Percentiles rank a stretch among this genome's conserved stretches.
These are phyloP conservation scores for Verticillium longisporum DNA, from an alignment of 2,329 filamentous ascomycete species.

Conservation along the genomic window DNA sequence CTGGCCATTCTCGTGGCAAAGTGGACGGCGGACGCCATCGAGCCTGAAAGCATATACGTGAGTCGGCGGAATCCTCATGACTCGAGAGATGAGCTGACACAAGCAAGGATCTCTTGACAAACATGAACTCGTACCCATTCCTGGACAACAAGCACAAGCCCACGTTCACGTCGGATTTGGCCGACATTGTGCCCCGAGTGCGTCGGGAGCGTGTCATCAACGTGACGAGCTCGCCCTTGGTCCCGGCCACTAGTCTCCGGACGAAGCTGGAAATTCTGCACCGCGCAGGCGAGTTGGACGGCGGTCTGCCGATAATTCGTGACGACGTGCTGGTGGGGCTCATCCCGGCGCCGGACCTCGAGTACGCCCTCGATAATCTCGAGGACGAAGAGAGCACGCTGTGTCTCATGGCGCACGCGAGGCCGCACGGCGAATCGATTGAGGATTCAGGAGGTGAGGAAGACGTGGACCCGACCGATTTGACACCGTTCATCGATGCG, in stretches of 20 bases:
- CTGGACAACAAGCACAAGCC: constrained; percentile 95
- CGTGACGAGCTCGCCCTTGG: constrained; percentile 73
- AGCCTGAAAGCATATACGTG: constrained; percentile 89
- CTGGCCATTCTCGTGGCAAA: constrained; percentile 90
- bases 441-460: constrained; percentile 57
- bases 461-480: constrained; percentile 66
- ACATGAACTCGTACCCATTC: constrained; percentile 96
- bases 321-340: constrained; percentile 76
- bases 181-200: constrained; percentile 74
- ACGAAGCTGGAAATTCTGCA: constrained; percentile 77
- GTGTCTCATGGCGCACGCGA: constrained; percentile 73
- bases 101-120: constrained; percentile 73
- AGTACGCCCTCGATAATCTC: constrained; percentile 84
- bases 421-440: constrained; percentile 35
- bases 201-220: constrained; percentile 79
- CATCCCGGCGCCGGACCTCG: constrained; percentile 89
- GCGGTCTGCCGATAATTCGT: constrained; percentile 80
- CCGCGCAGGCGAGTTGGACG: constrained; percentile 81
- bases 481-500: constrained; percentile 86
- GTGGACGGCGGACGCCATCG: constrained; percentile 94
- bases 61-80: constrained; percentile 19
- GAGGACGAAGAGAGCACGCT: constrained; percentile 64
- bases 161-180: constrained; percentile 80
- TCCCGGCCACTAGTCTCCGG: constrained; percentile 70
- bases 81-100: constrained; percentile 13